Evolutionary conservation across 495 filamentous ascomycete species (phyloP).

Genomic region (Penicillium desertorum): DNA sequence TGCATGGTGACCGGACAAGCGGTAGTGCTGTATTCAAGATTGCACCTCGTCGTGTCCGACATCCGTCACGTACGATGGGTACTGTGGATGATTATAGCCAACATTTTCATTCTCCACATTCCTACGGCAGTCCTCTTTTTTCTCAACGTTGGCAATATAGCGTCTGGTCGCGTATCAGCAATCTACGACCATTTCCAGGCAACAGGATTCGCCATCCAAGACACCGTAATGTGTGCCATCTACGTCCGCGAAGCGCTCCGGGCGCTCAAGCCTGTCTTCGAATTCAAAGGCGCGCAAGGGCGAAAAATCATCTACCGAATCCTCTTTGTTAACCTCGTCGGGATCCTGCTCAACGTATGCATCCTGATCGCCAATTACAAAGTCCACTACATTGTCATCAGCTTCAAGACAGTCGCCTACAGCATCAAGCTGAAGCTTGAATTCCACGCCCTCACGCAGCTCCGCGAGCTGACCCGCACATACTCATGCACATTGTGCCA

Average conservation of each 20-base stretch:
- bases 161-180: conserved; percentile 33
- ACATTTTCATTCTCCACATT: conserved; percentile 46
- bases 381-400: conserved; percentile 45
- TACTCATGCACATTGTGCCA: conserved; percentile 14
- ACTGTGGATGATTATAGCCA: conserved; percentile 55
- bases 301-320: conserved; percentile 47
- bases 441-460: conserved; percentile 48
- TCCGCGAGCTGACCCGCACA: conserved; percentile 19
- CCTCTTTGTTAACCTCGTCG: conserved; percentile 51
- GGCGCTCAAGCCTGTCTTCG: conserved; percentile 21
- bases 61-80: conserved; percentile 38
- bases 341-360: conserved; percentile 49
- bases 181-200: conserved; percentile 57
- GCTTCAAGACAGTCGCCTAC: conserved; percentile 54
- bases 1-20: conserved; percentile 64
- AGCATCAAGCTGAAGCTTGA: conserved; percentile 63
- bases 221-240: conserved; percentile 53
- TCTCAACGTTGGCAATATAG: conserved; percentile 18
- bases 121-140: conserved; percentile 54
- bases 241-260: conserved; percentile 53
- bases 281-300: conserved; percentile 32
- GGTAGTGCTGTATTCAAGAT: conserved; percentile 63
- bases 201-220: conserved; percentile 55
- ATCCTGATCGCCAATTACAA: conserved; percentile 53
- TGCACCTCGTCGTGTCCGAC: conserved; percentile 53